A percentile compares a stretch with the other conserved stretches of the same genome.
Conservation (phyloP, 169 alveolate genomes). For the Eimeria sp. region DNA sequence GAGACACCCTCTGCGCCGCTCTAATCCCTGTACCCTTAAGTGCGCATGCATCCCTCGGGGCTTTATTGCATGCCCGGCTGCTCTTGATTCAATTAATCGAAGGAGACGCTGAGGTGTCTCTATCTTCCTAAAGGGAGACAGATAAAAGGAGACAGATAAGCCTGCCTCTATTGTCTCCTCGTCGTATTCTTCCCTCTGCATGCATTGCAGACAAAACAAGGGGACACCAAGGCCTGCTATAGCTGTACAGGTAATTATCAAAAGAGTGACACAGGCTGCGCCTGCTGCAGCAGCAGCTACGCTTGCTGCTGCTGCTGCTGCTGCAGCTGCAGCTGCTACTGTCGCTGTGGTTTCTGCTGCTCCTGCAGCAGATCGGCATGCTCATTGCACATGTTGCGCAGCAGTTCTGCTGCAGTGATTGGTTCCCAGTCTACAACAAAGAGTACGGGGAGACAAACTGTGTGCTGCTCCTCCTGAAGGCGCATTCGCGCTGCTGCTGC, state of each 20-base stretch:
- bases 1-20: no score
- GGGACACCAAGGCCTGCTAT: background rate
- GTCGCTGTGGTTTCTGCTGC: background rate
- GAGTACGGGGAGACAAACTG: background rate
- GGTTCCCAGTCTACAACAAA: slow-evolving; percentile 34
- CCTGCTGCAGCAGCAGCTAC: background rate
- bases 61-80: background rate
- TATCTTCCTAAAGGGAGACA: no score
- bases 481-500: slow-evolving; percentile 28
- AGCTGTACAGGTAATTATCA: background rate
- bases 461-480: background rate
- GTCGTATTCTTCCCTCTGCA: no score
- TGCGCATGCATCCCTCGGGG: no score
- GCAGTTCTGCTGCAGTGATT: background rate
- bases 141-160: no score
- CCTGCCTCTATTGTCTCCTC: no score
- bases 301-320: slow-evolving; percentile 2
- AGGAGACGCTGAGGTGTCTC: no score
- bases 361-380: slow-evolving; percentile 8
- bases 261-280: background rate
- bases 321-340: background rate
- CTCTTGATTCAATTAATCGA: no score
- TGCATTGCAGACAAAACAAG: no score
- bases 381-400: slow-evolving; percentile 6
- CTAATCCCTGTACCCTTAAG: no score